Percentiles rank a stretch among this genome's conserved stretches.
Conservation (phyloP, 2,329 filamentous ascomycete species). For the Colletotrichum acutatum region DNA sequence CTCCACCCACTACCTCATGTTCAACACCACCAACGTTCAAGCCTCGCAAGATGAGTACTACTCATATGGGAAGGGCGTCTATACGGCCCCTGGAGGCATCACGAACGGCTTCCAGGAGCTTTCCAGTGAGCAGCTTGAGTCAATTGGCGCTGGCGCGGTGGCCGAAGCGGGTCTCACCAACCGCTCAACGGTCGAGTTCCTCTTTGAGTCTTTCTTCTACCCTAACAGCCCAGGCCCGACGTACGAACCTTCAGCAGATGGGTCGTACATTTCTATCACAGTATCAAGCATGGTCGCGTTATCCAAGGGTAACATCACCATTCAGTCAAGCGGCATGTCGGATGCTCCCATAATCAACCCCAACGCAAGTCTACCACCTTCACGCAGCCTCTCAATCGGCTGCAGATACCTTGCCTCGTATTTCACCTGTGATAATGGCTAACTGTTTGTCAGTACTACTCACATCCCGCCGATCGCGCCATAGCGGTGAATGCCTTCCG, state of each 20-base stretch:
- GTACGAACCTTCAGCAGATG: slow-evolving; percentile 39
- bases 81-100: slow-evolving; percentile 41
- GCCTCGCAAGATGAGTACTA: slow-evolving; percentile 39
- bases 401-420: background rate
- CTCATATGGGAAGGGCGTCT: slow-evolving; percentile 37
- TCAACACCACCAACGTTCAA: slow-evolving; percentile 34
- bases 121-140: slow-evolving; percentile 34
- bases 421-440: slow-evolving; percentile 25
- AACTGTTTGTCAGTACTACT: slow-evolving; percentile 39
- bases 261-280: slow-evolving; percentile 41
- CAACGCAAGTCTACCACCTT: slow-evolving; percentile 33
- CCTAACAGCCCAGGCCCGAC: slow-evolving; percentile 41
- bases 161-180: slow-evolving; percentile 37
- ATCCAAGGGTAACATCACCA: slow-evolving; percentile 39
- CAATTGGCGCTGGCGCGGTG: slow-evolving; percentile 38
- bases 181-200: slow-evolving; percentile 42
- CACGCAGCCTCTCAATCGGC: background rate
- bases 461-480: slow-evolving; percentile 42
- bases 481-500: slow-evolving; percentile 46
- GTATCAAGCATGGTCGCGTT: slow-evolving; percentile 40
- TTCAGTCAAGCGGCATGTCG: slow-evolving; percentile 37
- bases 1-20: slow-evolving; percentile 39
- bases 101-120: slow-evolving; percentile 41
- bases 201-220: slow-evolving; percentile 43
- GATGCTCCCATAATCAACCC: slow-evolving; percentile 39